These are phyloP conservation scores for Cryptococcus floricola DNA, from an alignment of 1,284 basidiomycete species.

Conservation along the genomic window DNA sequence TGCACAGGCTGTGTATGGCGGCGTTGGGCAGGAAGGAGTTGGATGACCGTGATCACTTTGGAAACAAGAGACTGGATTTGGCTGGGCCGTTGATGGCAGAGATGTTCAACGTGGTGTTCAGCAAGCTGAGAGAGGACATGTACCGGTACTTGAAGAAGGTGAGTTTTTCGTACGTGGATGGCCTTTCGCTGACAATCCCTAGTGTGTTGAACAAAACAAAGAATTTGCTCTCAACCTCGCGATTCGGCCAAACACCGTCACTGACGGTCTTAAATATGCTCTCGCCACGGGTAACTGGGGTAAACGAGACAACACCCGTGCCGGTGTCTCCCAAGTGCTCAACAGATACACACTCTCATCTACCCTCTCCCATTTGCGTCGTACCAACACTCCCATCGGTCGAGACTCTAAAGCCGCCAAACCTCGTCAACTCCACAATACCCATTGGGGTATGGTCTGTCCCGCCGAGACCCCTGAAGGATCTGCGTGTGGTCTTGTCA, in stretches of 20 bases:
- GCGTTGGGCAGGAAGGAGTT: conserved; percentile 91
- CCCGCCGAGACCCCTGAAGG: conserved; percentile 99
- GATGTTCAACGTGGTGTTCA: conserved; percentile 96
- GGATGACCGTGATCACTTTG: conserved; percentile 99
- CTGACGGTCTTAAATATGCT: conserved; percentile 96
- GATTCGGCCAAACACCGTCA: conserved; percentile 94
- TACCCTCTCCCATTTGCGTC: conserved; percentile 93
- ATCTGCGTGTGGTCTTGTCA: conserved; percentile 97
- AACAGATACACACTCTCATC: conserved; percentile 99
- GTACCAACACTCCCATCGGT: conserved; percentile 96
- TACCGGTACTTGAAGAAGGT: conserved; percentile 97
- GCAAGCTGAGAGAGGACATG: conserved; percentile 93
- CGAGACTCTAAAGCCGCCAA: conserved; percentile 99
- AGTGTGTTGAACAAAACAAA: conserved; percentile 97
- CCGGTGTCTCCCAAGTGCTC: conserved; percentile 97
- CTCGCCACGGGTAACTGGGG: conserved; percentile 99
- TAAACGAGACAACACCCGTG: conserved; percentile 97
- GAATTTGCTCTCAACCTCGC: conserved; percentile 89
- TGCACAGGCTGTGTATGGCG: conserved; percentile 88
- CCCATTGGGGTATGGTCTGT: conserved; percentile 99
- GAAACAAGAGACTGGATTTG: conserved; percentile 94
- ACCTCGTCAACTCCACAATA: conserved; percentile 97
- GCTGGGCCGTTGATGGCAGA: conserved; percentile 93
- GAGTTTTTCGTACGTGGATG: conserved; percentile 16
- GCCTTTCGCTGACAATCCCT: neutral